Evolutionary conservation across 305 asterid species (phyloP), one percentile per base, ranked within the genome.

Genomic region (Fraxinus paxiana): DNA sequence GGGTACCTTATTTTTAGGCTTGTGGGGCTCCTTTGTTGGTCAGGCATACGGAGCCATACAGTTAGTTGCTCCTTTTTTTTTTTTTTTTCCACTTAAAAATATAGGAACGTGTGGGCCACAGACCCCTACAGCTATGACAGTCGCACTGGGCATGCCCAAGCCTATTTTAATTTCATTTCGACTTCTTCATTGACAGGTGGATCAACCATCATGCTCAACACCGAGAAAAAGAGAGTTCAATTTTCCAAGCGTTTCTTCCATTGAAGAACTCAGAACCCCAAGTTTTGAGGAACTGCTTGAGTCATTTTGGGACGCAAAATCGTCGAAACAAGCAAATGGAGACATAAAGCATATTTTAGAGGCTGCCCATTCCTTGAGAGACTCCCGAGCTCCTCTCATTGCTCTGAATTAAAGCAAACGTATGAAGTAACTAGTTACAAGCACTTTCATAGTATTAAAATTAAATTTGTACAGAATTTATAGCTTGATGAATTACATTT

Each of bases 251-350:
- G 78, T 88, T 17, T 90, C 86, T 81, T 90, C 97, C 41, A 94
- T 94, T 75, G 98, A 96, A 87, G 99, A 96, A 83, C 94, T 96
- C 43, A 89, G 92, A 79, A 92, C 98, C 69, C 99, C 98, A 5
- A 76, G 94, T 22, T 96, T 96, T 37, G 98, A 93, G 76, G 98
- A 94, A 83, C 83, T 96, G 82, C 82, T 96, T 20, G 91, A 86
- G 89, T 89, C 93, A 24, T 94, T 96, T 80, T 92, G 97, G 97
- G 98, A 96, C 79, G 88, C 87, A 59, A 96, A 90, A 83, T 87
- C 95, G 78, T 82, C 94, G 5, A 94, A 90, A 88, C 94, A 86
- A 73, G 84, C 91, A 80, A 94, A 96, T 34, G 98, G 98, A 83
- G 98, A 92, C 80, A 73, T 85, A 54, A 94, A 26, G 26, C 26